Conservation (phyloP, 768 basidiomycete species). For the Podaxis mareebaensis region DNA sequence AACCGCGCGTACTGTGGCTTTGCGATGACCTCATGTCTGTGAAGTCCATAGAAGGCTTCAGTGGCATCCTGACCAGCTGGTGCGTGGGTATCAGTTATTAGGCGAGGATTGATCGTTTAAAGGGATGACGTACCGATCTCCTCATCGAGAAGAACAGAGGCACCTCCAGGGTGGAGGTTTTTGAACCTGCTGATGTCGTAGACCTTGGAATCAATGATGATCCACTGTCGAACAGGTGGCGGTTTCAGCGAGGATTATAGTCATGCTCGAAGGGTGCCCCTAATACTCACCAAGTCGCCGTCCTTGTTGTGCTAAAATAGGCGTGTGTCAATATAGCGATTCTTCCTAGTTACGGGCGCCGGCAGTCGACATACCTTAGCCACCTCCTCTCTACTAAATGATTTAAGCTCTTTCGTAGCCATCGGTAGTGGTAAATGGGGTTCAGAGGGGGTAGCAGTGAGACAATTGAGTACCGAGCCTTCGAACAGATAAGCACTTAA, state of each 20-base stretch:
- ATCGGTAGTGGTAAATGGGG: slow-evolving; percentile 21
- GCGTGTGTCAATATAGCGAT: slow-evolving; percentile 13
- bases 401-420: slow-evolving; percentile 36
- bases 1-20: slow-evolving; percentile 78
- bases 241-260: slow-evolving; percentile 33
- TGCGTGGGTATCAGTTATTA: not conserved
- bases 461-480: not conserved
- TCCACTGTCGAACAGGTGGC: slow-evolving; percentile 55
- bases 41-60: slow-evolving; percentile 88
- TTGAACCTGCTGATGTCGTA: slow-evolving; percentile 84
- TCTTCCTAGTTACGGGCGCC: not conserved
- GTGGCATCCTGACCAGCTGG: slow-evolving; percentile 88
- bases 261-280: not conserved
- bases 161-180: slow-evolving; percentile 84
- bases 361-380: slow-evolving; percentile 35
- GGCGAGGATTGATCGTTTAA: not conserved
- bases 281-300: slow-evolving; percentile 55
- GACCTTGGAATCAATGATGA: slow-evolving; percentile 83
- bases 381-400: slow-evolving; percentile 42
- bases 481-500: not conserved
- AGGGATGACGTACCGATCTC: slow-evolving; percentile 63
- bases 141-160: slow-evolving; percentile 69
- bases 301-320: slow-evolving; percentile 66
- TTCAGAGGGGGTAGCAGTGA: not conserved
- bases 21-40: slow-evolving; percentile 83